A percentile compares a stretch with the other conserved stretches of the same genome.
Conservation (phyloP, 129 eudicot species). For the Saposhnikovia divaricata region DNA sequence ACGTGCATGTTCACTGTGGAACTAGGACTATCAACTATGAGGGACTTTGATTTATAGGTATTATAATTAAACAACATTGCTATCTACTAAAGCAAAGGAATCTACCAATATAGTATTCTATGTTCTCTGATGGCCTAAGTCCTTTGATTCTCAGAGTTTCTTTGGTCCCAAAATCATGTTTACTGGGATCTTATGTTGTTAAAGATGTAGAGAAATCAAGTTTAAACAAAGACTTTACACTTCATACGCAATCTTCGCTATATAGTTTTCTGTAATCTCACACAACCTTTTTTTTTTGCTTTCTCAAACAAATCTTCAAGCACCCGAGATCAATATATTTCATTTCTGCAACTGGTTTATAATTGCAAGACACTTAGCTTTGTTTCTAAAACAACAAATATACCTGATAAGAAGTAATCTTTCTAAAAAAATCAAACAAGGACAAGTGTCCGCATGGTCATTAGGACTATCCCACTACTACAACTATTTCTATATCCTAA, state of each 20-base stretch:
- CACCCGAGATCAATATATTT: not conserved
- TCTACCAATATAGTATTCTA: not conserved
- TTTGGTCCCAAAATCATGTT: not conserved
- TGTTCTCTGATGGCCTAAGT: not conserved
- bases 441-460: not conserved
- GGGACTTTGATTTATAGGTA: not conserved
- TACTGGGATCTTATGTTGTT: not conserved
- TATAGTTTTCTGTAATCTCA: not conserved
- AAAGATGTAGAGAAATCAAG: not conserved
- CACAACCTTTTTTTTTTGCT: not conserved
- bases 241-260: not conserved
- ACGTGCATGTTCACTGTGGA: not conserved
- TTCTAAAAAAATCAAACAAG: not conserved
- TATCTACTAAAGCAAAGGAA: not conserved
- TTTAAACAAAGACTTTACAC: not conserved
- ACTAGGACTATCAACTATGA: not conserved
- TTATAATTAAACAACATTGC: not conserved
- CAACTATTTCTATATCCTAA: not conserved
- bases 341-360: not conserved
- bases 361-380: not conserved
- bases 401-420: not conserved
- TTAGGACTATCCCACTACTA: slow-evolving; percentile 1
- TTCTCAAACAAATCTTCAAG: not conserved
- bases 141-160: not conserved
- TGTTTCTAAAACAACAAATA: not conserved